A percentile compares a stretch with the other conserved stretches of the same genome.
Evolutionary conservation across 2,329 filamentous ascomycete species (phyloP).

Genomic region (Talaromyces sp.): DNA sequence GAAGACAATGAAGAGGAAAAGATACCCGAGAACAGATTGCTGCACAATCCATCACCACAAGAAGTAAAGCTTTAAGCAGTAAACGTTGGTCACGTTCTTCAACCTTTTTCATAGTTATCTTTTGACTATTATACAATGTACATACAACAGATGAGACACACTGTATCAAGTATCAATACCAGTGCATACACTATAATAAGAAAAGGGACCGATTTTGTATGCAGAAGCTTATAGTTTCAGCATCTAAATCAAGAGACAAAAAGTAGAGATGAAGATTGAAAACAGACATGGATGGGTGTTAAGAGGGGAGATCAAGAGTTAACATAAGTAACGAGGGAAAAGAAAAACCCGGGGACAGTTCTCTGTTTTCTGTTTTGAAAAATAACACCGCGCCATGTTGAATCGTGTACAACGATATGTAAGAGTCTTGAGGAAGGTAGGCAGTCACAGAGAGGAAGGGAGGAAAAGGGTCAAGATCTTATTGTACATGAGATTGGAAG

Average conservation of each 20-base stretch:
- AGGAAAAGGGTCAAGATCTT: slow-evolving; percentile 1
- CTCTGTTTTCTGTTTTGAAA: background rate
- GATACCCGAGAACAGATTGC: background rate
- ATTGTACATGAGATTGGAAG: slow-evolving; percentile 1
- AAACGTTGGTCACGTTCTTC: background rate
- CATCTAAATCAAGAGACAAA: background rate
- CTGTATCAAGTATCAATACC: background rate
- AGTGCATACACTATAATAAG: background rate
- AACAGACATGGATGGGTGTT: background rate
- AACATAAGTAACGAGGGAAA: too few relatives aligned
- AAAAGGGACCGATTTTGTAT: background rate
- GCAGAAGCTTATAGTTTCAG: background rate
- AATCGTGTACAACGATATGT: background rate
- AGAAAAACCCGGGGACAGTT: background rate
- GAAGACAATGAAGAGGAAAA: background rate
- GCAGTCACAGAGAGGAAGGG: background rate
- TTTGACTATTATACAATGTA: slow-evolving; percentile 2
- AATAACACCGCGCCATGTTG: slow-evolving; percentile 11
- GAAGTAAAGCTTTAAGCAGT: background rate
- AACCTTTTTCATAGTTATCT: background rate
- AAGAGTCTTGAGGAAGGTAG: background rate
- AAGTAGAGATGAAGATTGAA: background rate
- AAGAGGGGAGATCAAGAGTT: background rate
- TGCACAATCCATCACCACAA: too few relatives aligned
- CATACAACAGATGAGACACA: background rate